A percentile compares a stretch with the other conserved stretches of the same genome.
Evolutionary conservation across 73 alveolate species (phyloP).

Genomic region (Paramecium caudatum): DNA sequence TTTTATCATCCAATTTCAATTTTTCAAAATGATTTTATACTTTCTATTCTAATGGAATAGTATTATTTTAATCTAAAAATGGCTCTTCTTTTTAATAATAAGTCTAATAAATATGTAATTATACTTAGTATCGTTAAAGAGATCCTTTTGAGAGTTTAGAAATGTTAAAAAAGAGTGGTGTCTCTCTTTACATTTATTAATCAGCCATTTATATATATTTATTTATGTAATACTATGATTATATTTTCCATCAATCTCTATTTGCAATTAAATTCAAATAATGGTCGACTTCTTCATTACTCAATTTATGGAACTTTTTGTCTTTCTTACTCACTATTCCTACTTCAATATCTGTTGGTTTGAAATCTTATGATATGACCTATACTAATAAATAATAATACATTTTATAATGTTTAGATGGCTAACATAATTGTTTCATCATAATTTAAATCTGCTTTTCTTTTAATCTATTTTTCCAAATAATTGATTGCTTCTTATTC

Average conservation of each 20-base stretch:
- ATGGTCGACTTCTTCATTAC: slow-evolving; percentile 73
- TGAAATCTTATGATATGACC: slow-evolving; percentile 91
- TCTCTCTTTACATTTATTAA: not conserved
- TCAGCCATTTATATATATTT: slow-evolving; percentile 14
- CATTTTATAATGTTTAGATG: slow-evolving; percentile 87
- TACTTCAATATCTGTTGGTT: slow-evolving; percentile 94
- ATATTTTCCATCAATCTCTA: slow-evolving; percentile 58
- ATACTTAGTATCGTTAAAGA: not conserved
- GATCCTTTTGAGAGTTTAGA: slow-evolving; percentile 17
- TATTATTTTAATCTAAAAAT: slow-evolving; percentile 25
- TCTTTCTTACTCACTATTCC: slow-evolving; percentile 89
- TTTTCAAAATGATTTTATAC: slow-evolving; percentile 6
- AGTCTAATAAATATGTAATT: not conserved
- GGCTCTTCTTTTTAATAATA: slow-evolving; percentile 35
- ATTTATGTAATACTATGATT: not conserved
- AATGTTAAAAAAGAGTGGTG: not conserved
- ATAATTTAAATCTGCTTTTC: slow-evolving; percentile 84
- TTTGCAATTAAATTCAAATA: slow-evolving; percentile 69
- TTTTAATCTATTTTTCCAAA: slow-evolving; percentile 91
- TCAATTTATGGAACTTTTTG: slow-evolving; percentile 66
- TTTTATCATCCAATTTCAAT: slow-evolving; percentile 39
- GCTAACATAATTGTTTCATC: slow-evolving; percentile 90
- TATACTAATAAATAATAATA: not conserved
- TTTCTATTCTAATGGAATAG: not conserved
- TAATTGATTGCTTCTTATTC: slow-evolving; percentile 96